Percentiles rank a stretch among this genome's conserved stretches.
Conservation (phyloP, 495 filamentous ascomycete genomes). For the Wilcoxina mikolae region DNA sequence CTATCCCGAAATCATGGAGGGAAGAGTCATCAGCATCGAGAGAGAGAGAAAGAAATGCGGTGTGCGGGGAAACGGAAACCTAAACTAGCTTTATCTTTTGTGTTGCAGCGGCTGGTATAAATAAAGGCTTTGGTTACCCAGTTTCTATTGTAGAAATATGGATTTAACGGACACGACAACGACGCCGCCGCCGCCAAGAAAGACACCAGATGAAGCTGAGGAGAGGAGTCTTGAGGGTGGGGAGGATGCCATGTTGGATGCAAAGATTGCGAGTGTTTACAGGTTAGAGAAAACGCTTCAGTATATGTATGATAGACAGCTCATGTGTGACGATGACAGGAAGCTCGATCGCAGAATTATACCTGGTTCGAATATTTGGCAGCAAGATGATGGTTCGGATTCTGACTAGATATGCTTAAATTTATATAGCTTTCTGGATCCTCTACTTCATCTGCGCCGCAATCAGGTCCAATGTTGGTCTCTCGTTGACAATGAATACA, state of each 20-base stretch:
- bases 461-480: constrained; percentile 76
- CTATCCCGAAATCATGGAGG: too few relatives aligned
- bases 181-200: background rate
- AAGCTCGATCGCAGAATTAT: constrained; percentile 78
- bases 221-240: constrained; percentile 27
- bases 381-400: constrained; percentile 8
- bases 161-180: background rate
- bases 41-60: too few relatives aligned
- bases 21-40: too few relatives aligned
- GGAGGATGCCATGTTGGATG: constrained; percentile 35
- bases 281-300: constrained; percentile 31
- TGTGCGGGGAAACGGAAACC: too few relatives aligned
- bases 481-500: constrained; percentile 81
- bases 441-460: constrained; percentile 87
- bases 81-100: too few relatives aligned
- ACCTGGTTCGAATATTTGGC: too few relatives aligned
- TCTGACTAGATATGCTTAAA: too few relatives aligned
- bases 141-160: too few relatives aligned
- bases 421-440: constrained; percentile 90
- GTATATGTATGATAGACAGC: background rate
- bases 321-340: constrained; percentile 24
- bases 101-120: too few relatives aligned
- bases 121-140: too few relatives aligned
- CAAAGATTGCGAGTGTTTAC: constrained; percentile 47
- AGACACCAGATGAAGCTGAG: too few relatives aligned